Evolutionary conservation across 495 filamentous ascomycete species (phyloP).

Genomic region (Thozetella sp.): DNA sequence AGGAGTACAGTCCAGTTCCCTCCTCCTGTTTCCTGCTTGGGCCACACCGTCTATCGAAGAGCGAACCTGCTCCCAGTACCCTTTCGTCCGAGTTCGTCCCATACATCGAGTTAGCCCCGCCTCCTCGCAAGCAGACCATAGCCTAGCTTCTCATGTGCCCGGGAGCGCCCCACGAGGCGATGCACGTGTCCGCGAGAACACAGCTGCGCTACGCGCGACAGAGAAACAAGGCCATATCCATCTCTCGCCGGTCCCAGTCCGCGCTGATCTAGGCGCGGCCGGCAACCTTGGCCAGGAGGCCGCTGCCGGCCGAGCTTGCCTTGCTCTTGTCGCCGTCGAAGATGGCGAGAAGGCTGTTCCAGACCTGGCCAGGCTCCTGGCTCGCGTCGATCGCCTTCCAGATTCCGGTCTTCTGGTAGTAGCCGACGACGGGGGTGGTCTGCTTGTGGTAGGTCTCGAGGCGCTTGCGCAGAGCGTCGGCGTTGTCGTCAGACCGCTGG

Average conservation of each 20-base stretch:
- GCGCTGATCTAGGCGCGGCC: conserved; percentile 29
- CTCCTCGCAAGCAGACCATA: background rate
- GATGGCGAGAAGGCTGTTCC: conserved; percentile 86
- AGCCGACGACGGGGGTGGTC: conserved; percentile 87
- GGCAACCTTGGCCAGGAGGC: conserved; percentile 49
- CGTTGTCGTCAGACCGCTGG: conserved; percentile 96
- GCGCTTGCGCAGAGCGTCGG: conserved; percentile 94
- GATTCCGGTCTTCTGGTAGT: conserved; percentile 96
- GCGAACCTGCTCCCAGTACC: background rate
- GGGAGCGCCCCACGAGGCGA: background rate
- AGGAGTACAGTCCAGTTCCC: conserved; percentile 4
- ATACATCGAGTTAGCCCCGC: background rate
- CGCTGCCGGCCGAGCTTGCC: conserved; percentile 33
- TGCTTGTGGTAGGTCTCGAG: conserved; percentile 92
- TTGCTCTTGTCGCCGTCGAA: conserved; percentile 66
- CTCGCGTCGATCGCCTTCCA: conserved; percentile 96
- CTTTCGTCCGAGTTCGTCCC: background rate
- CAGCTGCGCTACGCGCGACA: conserved; percentile 2
- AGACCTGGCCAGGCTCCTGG: conserved; percentile 94
- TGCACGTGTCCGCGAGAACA: too few species aligned
- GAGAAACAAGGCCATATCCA: conserved; percentile 22
- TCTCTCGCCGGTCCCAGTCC: conserved; percentile 6
- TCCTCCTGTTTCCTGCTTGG: background rate
- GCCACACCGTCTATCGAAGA: conserved; percentile 6
- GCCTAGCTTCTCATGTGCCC: background rate